Conservation (phyloP, 1,139 yeast genomes). For the Geotrichum reessii region DNA sequence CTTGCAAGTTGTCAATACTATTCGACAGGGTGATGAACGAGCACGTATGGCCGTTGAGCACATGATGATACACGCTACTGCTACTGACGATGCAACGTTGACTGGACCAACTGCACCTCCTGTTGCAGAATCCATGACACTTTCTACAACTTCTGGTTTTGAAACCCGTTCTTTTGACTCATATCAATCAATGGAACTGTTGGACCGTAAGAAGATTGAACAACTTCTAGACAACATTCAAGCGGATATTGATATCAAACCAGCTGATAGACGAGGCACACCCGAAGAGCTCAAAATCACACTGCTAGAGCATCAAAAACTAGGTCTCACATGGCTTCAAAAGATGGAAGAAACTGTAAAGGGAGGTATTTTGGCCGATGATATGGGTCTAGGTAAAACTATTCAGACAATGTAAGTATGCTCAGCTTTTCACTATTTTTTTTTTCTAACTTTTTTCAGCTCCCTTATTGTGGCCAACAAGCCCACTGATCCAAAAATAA, state of each 20-base stretch:
- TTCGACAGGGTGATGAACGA: slow-evolving; percentile 8
- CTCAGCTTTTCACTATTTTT: not conserved
- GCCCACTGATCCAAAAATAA: slow-evolving; percentile 36
- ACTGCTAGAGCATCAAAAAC: slow-evolving; percentile 74
- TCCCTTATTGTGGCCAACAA: slow-evolving; percentile 56
- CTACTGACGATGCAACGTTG: not conserved
- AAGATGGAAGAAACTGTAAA: slow-evolving; percentile 53
- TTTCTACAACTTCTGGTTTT: not conserved
- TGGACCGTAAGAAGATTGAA: slow-evolving; percentile 41
- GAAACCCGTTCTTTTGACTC: not conserved
- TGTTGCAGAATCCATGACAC: not conserved
- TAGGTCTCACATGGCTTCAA: slow-evolving; percentile 78
- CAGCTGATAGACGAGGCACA: slow-evolving; percentile 54
- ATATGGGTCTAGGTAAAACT: slow-evolving; percentile 93
- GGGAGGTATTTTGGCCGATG: slow-evolving; percentile 88
- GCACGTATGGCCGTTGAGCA: slow-evolving; percentile 4
- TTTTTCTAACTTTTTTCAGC: slow-evolving; percentile 16
- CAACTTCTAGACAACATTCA: slow-evolving; percentile 60
- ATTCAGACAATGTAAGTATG: slow-evolving; percentile 56
- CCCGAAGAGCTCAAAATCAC: slow-evolving; percentile 64
- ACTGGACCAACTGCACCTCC: not conserved
- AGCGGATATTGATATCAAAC: slow-evolving; percentile 44
- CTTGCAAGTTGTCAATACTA: not conserved
- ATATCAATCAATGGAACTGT: slow-evolving; percentile 4
- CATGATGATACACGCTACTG: not conserved